Conservation (phyloP, 169 alveolate species). For the Neospora caninum region DNA sequence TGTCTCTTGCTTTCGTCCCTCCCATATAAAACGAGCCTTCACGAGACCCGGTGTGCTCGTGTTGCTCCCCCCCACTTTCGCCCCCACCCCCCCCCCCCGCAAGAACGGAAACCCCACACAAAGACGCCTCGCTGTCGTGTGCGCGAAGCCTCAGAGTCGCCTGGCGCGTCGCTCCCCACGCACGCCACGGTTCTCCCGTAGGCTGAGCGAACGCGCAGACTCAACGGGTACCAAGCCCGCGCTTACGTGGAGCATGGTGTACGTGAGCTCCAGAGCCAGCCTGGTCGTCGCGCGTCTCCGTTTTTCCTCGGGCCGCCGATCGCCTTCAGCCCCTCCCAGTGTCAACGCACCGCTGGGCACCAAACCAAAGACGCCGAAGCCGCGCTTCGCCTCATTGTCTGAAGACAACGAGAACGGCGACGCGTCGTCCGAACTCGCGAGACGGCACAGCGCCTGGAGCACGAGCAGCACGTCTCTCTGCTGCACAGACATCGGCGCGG, state of each 20-base stretch:
- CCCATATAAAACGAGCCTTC: no score
- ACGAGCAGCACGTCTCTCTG: constrained; percentile 34
- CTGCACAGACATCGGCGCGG: not conserved
- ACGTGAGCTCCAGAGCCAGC: constrained; percentile 11
- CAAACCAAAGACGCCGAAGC: not conserved
- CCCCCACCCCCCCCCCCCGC: no score
- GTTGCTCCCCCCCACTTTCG: no score
- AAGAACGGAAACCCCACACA: no score
- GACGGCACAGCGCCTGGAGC: constrained; percentile 40
- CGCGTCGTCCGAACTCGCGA: not conserved
- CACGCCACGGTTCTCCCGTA: no score
- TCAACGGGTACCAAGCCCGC: no score
- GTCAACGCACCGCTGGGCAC: not conserved
- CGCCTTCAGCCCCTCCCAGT: not conserved
- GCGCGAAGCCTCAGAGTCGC: no score
- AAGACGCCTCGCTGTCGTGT: no score
- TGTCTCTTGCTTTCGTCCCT: no score
- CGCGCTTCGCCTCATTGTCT: not conserved
- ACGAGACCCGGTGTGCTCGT: no score
- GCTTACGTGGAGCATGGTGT: not conserved
- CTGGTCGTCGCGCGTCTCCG: not conserved
- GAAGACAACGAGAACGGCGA: not conserved
- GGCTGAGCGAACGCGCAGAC: no score
- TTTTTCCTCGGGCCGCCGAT: not conserved
- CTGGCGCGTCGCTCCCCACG: no score